Base-by-base conservation (phyloP, 2,329 filamentous ascomycete species). In the Neoarthrinium moseri region DNA sequence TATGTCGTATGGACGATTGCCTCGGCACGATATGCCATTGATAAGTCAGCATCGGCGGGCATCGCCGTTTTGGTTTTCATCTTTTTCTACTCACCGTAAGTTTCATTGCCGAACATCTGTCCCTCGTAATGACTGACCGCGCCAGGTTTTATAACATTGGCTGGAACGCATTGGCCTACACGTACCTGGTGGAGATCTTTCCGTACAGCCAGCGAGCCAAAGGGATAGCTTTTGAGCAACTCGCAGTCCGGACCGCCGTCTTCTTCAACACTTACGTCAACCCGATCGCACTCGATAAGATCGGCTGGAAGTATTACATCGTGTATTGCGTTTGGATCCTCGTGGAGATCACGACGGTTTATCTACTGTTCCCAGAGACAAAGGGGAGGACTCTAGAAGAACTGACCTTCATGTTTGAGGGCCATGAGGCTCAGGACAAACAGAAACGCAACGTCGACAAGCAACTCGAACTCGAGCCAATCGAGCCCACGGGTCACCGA, bases 181-280 rank as follows among this genome's bases (percentile, higher is more conserved):
- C 69, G 1, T 71, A 70, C 45, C 52, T 64, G 41, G 60, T 65
- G n/a, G 68, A 72, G 48, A 55, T 68, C 11, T 64, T 71, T 22
- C 69, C 69, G 8, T 65, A 63, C 47, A 54, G 60, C 45, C 62
- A 69, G 46, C 54, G 67, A 35, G 54, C 67, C 44, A 59, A 71
- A 55, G 65, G 67, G 15, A 65, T 69, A 39, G 61, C 65, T 7
- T 54, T 69, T 26, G 60, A 68, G 55, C 63, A 68, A 48, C 58
- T 70, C 5, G 64, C 64, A 1, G 62, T 69, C 18, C 59, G 64
- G 4, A 60, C 68, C 47, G 66, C 68, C 32, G 60, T 65, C 18
- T 69, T 72, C 43, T 70, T 72, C 58, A 75, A 76, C 58, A 73
- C 70, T 2, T 75, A 73, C 52, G 70, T 73, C 27, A 70, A 71